Evolutionary conservation across 805 yeast species (phyloP).

Genomic region (Ogataea paradorogensis): DNA sequence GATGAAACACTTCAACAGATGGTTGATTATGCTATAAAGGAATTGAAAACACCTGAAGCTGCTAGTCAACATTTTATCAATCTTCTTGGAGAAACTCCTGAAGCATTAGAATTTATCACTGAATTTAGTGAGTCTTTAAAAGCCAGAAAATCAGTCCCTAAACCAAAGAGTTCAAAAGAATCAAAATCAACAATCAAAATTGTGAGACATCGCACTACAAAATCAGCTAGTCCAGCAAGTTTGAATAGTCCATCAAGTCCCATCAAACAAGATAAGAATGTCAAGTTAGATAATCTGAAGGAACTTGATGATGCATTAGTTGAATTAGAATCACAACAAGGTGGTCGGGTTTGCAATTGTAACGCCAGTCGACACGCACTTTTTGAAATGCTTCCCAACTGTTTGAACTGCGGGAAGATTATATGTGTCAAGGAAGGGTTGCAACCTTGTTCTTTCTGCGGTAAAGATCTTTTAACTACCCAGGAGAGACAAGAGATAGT

Average conservation of each 20-base stretch:
- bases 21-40: slow-evolving; percentile 48
- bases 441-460: slow-evolving; percentile 87
- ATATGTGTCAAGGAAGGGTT: slow-evolving; percentile 88
- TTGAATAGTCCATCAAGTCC: background rate
- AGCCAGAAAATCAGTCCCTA: slow-evolving; percentile 9
- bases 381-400: slow-evolving; percentile 88
- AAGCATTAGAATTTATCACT: slow-evolving; percentile 45
- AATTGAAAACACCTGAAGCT: slow-evolving; percentile 44
- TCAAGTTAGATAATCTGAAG: slow-evolving; percentile 45
- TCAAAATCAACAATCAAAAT: slow-evolving; percentile 2
- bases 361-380: slow-evolving; percentile 87
- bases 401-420: slow-evolving; percentile 90
- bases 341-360: slow-evolving; percentile 57
- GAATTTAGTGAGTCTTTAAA: slow-evolving; percentile 41
- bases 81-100: slow-evolving; percentile 56
- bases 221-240: background rate
- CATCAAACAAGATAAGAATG: background rate
- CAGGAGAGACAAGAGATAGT: slow-evolving; percentile 62
- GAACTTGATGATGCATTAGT: slow-evolving; percentile 49
- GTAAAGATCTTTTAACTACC: slow-evolving; percentile 56
- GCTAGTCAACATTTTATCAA: slow-evolving; percentile 52
- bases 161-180: slow-evolving; percentile 4
- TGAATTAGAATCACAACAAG: slow-evolving; percentile 38
- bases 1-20: slow-evolving; percentile 52
- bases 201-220: slow-evolving; percentile 2